Conservation (phyloP, 106 monocot species). For the Hemerocallis citrina region DNA sequence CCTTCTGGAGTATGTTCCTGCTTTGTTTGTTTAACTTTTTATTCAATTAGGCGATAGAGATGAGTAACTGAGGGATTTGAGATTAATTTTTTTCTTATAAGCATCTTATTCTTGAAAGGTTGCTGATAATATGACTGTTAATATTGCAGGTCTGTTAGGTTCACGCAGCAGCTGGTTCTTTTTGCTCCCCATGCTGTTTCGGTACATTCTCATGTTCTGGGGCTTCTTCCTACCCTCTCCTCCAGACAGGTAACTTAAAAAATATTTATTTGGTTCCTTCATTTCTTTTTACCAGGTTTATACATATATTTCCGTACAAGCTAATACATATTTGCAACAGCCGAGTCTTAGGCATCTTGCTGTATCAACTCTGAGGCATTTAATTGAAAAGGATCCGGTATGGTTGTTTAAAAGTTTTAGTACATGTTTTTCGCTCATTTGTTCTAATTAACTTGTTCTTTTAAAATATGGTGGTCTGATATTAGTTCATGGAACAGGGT, state of each 20-base stretch:
- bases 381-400: slow-evolving; percentile 95
- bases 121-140: not conserved
- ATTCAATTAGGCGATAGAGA: not conserved
- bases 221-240: slow-evolving; percentile 84
- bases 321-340: slow-evolving; percentile 41
- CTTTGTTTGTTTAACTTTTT: not conserved
- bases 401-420: slow-evolving; percentile 16
- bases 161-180: slow-evolving; percentile 97
- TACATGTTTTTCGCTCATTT: not conserved
- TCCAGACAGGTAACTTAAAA: slow-evolving; percentile 69
- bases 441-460: too few species aligned
- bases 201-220: slow-evolving; percentile 77
- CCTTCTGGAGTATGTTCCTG: slow-evolving; percentile 68
- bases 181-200: slow-evolving; percentile 99
- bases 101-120: too few species aligned
- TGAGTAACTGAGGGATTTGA: not conserved
- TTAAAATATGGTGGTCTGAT: too few species aligned
- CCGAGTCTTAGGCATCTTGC: slow-evolving; percentile 90
- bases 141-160: slow-evolving; percentile 79
- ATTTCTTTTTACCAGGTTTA: not conserved
- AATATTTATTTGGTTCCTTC: not conserved
- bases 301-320: slow-evolving; percentile 4
- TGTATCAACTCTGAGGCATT: slow-evolving; percentile 79
- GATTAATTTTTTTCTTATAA: too few species aligned
- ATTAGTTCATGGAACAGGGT: too few species aligned